Evolutionary conservation across 495 filamentous ascomycete genomes (phyloP).

Genomic region (Cercophora samala): DNA sequence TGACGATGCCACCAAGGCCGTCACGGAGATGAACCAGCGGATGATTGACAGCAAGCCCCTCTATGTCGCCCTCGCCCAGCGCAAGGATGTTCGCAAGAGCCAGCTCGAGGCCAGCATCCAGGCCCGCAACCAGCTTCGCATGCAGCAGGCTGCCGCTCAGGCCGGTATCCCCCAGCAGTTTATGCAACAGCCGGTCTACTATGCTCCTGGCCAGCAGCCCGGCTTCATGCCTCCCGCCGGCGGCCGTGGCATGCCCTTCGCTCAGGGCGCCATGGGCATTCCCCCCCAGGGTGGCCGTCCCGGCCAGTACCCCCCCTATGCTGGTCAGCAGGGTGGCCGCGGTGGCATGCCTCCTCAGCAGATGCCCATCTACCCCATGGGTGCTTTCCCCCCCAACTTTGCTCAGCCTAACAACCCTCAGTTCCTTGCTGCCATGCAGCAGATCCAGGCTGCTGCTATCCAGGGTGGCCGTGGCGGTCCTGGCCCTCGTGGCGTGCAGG

Average conservation of each 20-base stretch:
- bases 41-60: constrained; percentile 97
- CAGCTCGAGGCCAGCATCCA: constrained; percentile 99
- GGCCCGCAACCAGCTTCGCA: constrained; percentile 94
- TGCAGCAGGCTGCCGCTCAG: constrained; percentile 93
- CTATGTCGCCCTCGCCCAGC: constrained; percentile 96
- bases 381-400: constrained; percentile 68
- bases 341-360: constrained; percentile 72
- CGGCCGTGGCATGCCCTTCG: constrained; percentile 84
- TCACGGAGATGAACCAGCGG: constrained; percentile 98
- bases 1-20: constrained; percentile 97
- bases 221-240: constrained; percentile 66
- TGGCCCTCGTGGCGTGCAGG: constrained; percentile 70
- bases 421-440: constrained; percentile 62
- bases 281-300: constrained; percentile 80
- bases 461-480: constrained; percentile 67
- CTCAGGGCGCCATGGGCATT: constrained; percentile 77
- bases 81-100: constrained; percentile 98
- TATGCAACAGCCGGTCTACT: constrained; percentile 85
- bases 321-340: constrained; percentile 74
- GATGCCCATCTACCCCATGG: constrained; percentile 73
- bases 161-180: constrained; percentile 86
- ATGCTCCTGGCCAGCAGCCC: constrained; percentile 78
- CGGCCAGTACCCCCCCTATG: constrained; percentile 78
- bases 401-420: constrained; percentile 49
- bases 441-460: constrained; percentile 58